Conservation (phyloP, 108 stramenopile genomes). For the Bacterosira constricta region DNA sequence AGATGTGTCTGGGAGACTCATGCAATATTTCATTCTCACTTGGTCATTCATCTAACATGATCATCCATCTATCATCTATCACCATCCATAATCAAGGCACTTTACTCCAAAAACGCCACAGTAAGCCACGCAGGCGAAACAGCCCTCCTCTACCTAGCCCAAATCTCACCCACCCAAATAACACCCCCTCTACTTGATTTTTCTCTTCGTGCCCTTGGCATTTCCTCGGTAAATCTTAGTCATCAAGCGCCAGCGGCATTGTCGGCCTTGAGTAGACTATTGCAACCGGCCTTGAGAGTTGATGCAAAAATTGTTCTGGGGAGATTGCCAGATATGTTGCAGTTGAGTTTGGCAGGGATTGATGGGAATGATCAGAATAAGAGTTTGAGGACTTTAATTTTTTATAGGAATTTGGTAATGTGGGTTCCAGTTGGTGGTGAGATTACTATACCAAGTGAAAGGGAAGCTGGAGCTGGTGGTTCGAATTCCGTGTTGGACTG, state of each 20-base stretch:
- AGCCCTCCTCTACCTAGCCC: constrained; percentile 76
- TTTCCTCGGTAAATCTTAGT: constrained; percentile 79
- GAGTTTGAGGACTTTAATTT: constrained; percentile 80
- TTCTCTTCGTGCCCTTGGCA: constrained; percentile 75
- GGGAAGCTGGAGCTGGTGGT: neutral
- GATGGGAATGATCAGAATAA: constrained; percentile 93
- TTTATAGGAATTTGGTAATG: constrained; percentile 79
- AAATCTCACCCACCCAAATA: constrained; percentile 74
- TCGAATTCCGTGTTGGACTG: neutral
- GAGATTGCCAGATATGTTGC: constrained; percentile 76
- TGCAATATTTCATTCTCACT: neutral
- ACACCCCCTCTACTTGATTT: constrained; percentile 87
- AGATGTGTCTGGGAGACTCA: neutral
- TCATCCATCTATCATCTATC: too few species aligned
- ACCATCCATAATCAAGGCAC: too few species aligned
- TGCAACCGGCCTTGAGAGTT: constrained; percentile 72
- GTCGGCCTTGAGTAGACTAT: constrained; percentile 64
- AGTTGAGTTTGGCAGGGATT: constrained; percentile 83
- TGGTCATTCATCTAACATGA: too few species aligned
- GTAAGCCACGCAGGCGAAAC: constrained; percentile 88
- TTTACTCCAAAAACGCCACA: constrained; percentile 86
- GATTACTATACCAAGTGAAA: constrained; percentile 3
- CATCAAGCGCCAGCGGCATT: constrained; percentile 92
- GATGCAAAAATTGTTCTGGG: constrained; percentile 63
- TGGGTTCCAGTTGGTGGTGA: constrained; percentile 82